These are phyloP conservation scores for Betula pendula DNA, from an alignment of 306 rosid genomes.

Conservation along the genomic window DNA sequence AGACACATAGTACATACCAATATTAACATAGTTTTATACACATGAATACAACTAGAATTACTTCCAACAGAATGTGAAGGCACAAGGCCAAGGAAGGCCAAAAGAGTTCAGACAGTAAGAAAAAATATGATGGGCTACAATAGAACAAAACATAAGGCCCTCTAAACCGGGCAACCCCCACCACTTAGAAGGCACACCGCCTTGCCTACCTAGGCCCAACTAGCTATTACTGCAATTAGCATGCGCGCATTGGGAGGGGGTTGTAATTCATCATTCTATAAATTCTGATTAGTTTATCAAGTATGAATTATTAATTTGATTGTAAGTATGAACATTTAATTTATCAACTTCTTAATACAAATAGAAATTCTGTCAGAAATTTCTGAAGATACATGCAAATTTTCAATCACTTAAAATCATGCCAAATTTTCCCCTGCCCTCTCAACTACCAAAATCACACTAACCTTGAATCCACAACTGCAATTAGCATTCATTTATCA, in stretches of 20 bases:
- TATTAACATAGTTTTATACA: background rate
- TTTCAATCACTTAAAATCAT: background rate
- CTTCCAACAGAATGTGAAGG: background rate
- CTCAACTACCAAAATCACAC: background rate
- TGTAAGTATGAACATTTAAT: background rate
- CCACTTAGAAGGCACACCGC: too few species aligned
- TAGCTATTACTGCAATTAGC: too few species aligned
- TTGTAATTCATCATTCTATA: too few species aligned
- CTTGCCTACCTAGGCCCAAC: too few species aligned
- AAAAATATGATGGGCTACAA: background rate
- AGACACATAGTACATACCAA: background rate
- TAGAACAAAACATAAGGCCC: background rate
- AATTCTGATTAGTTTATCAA: too few species aligned
- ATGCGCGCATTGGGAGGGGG: too few species aligned
- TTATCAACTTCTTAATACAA: background rate
- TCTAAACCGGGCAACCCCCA: too few species aligned
- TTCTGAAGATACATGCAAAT: background rate
- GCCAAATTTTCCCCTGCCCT: background rate
- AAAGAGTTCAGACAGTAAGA: background rate
- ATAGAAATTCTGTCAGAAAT: background rate
- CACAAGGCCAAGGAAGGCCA: too few species aligned
- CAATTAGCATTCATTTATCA: background rate
- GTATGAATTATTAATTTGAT: background rate
- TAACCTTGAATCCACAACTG: background rate
- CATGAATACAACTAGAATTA: background rate